Base-by-base conservation (phyloP, 345 rosid genomes). In the Diplotaxis tenuifolia region DNA sequence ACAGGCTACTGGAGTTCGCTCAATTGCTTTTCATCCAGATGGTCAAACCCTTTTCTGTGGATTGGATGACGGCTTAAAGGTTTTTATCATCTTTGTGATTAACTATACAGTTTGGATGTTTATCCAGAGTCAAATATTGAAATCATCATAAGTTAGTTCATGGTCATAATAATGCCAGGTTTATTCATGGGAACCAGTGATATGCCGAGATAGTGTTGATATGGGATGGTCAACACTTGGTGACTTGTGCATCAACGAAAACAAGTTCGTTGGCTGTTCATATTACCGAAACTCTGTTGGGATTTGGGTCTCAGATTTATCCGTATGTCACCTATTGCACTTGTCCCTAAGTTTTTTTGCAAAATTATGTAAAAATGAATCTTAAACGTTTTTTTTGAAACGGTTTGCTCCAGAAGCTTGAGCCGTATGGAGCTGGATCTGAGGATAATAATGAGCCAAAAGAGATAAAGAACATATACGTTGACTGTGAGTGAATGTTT, bases 101-200 rank as follows among this genome's bases (percentile, higher is more conserved):
- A 65, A 14, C 18, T 66, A 36, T 3, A 52, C 63, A 50, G 32
- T 27, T 66, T 10, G 60, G 22, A 6, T 42, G 52, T 9, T n/a
- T 60, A 19, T 71, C 64, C 27, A 52, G 40, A 59, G 58, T 52
- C 21, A 50, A 58, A 66, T 9, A 50, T 11, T 71, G 72, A 65
- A 65, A 45, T 11, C 50, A 38, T 19, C 55, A n/a, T n/a, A n/a
- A n/a, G n/a, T n/a, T n/a, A 23, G 68, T 5, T 20, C 16, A 23
- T 73, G 40, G 56, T 78, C 45, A 54, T 62, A 25, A 70, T n/a
- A n/a, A 50, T 81, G 79, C 66, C 69, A 95, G 99, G 94, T 92
- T 80, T 92, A 86, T 85, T 90, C 99, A 68, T 96, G 99, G 99
- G 99, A 96, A 76, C 99, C 99, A 67, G 87, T 92, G 71, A 75